These are phyloP conservation scores for Wickerhamiella lipophila DNA, from an alignment of 805 yeast genomes.

Conservation along the genomic window DNA sequence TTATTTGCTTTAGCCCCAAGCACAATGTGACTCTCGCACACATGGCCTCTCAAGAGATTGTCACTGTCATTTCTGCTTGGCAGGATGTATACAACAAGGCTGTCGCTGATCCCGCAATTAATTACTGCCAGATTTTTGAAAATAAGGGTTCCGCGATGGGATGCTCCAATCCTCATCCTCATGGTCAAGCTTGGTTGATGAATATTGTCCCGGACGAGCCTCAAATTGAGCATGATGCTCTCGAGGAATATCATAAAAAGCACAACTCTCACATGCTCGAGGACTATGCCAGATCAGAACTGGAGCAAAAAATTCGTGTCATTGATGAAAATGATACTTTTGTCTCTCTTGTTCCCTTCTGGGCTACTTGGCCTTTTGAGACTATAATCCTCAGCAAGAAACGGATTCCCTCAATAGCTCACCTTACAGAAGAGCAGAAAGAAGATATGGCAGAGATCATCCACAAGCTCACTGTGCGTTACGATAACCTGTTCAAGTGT, in stretches of 20 bases:
- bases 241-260: constrained; percentile 36
- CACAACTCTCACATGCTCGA: constrained; percentile 41
- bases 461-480: constrained; percentile 44
- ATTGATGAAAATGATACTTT: constrained; percentile 51
- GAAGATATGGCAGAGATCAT: constrained; percentile 45
- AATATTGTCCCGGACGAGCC: constrained; percentile 57
- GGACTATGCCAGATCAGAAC: constrained; percentile 49
- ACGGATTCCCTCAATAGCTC: constrained; percentile 38
- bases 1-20: constrained; percentile 59
- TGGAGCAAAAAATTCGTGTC: constrained; percentile 32
- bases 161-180: constrained; percentile 72
- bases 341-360: constrained; percentile 58
- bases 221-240: constrained; percentile 40
- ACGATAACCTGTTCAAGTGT: constrained; percentile 57
- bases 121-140: constrained; percentile 59
- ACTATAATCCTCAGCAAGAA: constrained; percentile 48
- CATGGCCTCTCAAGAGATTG: constrained; percentile 38
- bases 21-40: constrained; percentile 55
- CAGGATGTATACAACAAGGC: constrained; percentile 38
- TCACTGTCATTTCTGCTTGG: constrained; percentile 49
- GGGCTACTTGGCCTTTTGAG: constrained; percentile 80
- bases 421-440: constrained; percentile 33
- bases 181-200: constrained; percentile 71
- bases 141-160: constrained; percentile 75
- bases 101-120: constrained; percentile 31